Base-by-base conservation (phyloP, 1,139 yeast genomes). In the Suhomyces wounanorum region DNA sequence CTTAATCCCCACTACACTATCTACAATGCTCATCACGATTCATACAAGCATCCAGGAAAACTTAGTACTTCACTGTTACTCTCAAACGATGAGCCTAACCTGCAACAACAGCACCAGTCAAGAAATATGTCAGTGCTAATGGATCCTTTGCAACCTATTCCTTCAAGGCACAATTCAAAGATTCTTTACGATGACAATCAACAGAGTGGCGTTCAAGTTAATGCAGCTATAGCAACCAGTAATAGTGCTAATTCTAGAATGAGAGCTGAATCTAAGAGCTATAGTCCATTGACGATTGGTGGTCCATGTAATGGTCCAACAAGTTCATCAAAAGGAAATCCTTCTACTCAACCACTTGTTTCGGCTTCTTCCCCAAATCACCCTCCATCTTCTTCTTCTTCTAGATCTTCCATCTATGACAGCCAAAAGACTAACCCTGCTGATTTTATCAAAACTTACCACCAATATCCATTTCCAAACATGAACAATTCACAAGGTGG, bases 81-180 rank as follows among this genome's bases (percentile, higher is more conserved):
- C 2, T 45, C 53, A 8, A 38, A 14, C 8, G 53, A 51, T 8
- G 53, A 51, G 4, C 42, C 36, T 10, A 28, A 26, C 21, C 49
- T 36, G 16, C 23, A 23, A 14, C 40, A 38, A 23, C 45, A 38
- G 33, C 44, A 36, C 8, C 37, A 35, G 13, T 28, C 45, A 25
- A 45, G 44, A 28, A 51, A 69, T 48, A 59, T 61, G 47, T 65
- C 71, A 31, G 66, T 69, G n/a, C 58, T 68, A 38, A 61, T 66
- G 68, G 75, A 70, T 52, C 75, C 75, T 2, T 61, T 70, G 37
- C 75, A 70, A 54, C 72, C 73, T 1, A 59, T 60, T 16, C 72
- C 73, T 2, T 45, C 50, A 8, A 30, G 55, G 23, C 51, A 48
- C 36, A 50, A 45, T 26, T 45, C 52, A 10, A 48, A 44, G 26